Conservation (phyloP, 441 rosid species). For the Corymbia citriodora region DNA sequence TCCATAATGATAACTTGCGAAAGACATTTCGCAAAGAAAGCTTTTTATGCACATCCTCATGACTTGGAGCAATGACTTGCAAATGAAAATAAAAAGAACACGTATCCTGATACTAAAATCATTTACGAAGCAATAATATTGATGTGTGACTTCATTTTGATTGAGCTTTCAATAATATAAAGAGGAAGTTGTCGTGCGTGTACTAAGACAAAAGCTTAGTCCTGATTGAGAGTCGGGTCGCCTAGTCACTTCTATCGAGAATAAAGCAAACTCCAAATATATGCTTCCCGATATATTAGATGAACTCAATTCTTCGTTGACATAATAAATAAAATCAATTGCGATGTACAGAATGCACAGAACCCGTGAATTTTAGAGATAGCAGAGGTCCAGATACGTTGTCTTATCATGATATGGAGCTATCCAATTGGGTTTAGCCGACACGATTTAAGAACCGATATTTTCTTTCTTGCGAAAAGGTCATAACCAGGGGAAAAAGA, state of each 20-base stretch:
- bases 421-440: background rate
- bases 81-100: background rate
- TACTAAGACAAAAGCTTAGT: background rate
- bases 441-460: background rate
- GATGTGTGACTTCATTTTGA: background rate
- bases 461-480: background rate
- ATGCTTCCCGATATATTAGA: background rate
- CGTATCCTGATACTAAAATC: background rate
- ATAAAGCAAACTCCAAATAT: background rate
- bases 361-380: background rate
- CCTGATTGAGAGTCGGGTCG: background rate
- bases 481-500: background rate
- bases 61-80: background rate
- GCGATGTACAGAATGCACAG: accelerated
- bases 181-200: background rate
- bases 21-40: background rate
- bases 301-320: background rate
- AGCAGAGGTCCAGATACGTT: background rate
- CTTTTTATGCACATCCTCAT: background rate
- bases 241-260: background rate
- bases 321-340: background rate
- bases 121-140: background rate
- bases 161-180: background rate
- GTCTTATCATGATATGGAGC: background rate
- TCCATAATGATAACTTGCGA: background rate